These are phyloP conservation scores for Neofusicoccum umdonicola DNA, from an alignment of 2,329 filamentous ascomycete genomes.

Conservation along the genomic window DNA sequence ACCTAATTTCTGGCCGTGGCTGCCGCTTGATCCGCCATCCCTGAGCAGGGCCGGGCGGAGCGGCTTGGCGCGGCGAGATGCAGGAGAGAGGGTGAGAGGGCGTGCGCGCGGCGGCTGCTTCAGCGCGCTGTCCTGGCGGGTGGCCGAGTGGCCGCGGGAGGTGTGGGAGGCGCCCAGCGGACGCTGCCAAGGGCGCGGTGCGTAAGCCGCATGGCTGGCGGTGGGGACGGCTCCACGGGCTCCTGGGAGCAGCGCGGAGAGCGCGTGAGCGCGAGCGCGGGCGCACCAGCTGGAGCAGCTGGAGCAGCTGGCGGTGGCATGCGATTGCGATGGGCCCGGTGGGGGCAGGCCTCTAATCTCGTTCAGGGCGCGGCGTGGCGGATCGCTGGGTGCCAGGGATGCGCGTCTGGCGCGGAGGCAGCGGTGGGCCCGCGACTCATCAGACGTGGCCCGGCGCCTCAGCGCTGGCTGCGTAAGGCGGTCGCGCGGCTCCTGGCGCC, in stretches of 20 bases:
- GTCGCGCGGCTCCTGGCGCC: slow-evolving; percentile 2
- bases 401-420: neutral
- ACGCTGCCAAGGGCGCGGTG: neutral
- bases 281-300: neutral
- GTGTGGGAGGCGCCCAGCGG: neutral
- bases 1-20: neutral
- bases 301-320: neutral
- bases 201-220: neutral
- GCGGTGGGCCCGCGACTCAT: neutral
- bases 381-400: slow-evolving; percentile 6
- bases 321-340: slow-evolving; percentile 11
- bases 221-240: neutral
- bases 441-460: slow-evolving; percentile 5
- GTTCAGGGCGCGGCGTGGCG: slow-evolving; percentile 13
- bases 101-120: too few relatives aligned
- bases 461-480: slow-evolving; percentile 4
- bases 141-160: neutral
- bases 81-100: neutral
- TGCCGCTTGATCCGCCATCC: slow-evolving; percentile 7
- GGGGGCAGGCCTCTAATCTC: slow-evolving; percentile 13
- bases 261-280: neutral
- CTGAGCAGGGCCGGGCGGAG: neutral
- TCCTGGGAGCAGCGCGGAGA: neutral
- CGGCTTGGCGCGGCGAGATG: neutral
- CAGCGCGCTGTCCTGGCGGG: too few relatives aligned